Conservation (phyloP, 129 eudicot species). For the Tanacetum coccineum region DNA sequence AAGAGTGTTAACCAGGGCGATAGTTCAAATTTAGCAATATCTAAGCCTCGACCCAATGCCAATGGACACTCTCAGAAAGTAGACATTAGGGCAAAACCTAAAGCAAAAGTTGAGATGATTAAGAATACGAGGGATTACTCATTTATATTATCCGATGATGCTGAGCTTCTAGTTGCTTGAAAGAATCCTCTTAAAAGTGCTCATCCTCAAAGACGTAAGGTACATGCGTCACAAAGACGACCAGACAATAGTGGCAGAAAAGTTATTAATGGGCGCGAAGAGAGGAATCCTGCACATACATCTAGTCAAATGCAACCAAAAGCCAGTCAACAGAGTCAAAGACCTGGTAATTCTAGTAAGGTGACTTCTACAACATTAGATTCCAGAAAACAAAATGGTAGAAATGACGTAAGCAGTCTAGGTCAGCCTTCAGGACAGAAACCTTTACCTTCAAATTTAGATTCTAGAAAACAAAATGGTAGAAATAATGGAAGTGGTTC, state of each 20-base stretch:
- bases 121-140: constrained; percentile 91
- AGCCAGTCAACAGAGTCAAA: constrained; percentile 37
- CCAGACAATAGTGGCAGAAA: constrained; percentile 40
- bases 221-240: constrained; percentile 47
- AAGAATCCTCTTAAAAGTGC: constrained; percentile 44
- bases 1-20: constrained; percentile 42
- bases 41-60: constrained; percentile 42
- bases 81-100: constrained; percentile 35
- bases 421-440: constrained; percentile 58
- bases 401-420: constrained; percentile 63
- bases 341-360: constrained; percentile 34
- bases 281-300: constrained; percentile 37
- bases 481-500: constrained; percentile 64
- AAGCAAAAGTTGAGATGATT: constrained; percentile 58
- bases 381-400: constrained; percentile 45
- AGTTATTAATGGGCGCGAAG: constrained; percentile 38
- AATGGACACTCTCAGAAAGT: constrained; percentile 29
- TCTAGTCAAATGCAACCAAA: constrained; percentile 39
- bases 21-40: constrained; percentile 34
- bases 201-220: constrained; percentile 49
- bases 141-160: constrained; percentile 81
- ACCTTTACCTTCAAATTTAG: constrained; percentile 29
- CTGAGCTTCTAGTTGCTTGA: constrained; percentile 65
- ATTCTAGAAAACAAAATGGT: constrained; percentile 50
- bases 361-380: constrained; percentile 26